These are phyloP conservation scores for Calvatia gigantea DNA, from an alignment of 768 basidiomycete species.

Conservation along the genomic window DNA sequence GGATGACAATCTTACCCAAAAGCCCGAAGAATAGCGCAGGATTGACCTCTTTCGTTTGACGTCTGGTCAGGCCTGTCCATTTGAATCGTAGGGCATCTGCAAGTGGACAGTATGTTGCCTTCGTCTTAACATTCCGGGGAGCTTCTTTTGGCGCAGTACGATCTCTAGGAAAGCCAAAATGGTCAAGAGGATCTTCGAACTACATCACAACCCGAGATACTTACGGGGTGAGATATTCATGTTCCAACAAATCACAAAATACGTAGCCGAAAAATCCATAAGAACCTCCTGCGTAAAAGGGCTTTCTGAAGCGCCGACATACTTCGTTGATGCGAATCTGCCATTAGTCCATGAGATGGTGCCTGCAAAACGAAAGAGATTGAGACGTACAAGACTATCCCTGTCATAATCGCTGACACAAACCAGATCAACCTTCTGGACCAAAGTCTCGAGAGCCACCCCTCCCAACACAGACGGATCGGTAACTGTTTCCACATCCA, in stretches of 20 bases:
- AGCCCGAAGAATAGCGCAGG: slow-evolving; percentile 70
- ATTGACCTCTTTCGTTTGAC: slow-evolving; percentile 81
- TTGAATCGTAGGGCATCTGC: slow-evolving; percentile 58
- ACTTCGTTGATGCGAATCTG: slow-evolving; percentile 77
- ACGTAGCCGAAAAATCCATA: slow-evolving; percentile 92
- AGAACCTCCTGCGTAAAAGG: slow-evolving; percentile 90
- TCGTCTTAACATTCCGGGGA: slow-evolving; percentile 56
- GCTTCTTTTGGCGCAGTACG: slow-evolving; percentile 58
- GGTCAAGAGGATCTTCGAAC: slow-evolving; percentile 4
- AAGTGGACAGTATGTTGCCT: slow-evolving; percentile 64
- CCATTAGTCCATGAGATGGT: slow-evolving; percentile 12
- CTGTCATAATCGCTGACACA: slow-evolving; percentile 80
- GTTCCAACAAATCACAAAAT: slow-evolving; percentile 87
- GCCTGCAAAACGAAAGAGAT: slow-evolving; percentile 11
- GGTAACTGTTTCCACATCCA: slow-evolving; percentile 69
- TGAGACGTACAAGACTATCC: slow-evolving; percentile 60
- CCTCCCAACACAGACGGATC: slow-evolving; percentile 44
- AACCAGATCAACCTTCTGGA: slow-evolving; percentile 75
- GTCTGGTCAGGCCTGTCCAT: slow-evolving; percentile 68
- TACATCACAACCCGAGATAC: slow-evolving; percentile 26
- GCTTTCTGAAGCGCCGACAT: slow-evolving; percentile 70
- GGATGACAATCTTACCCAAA: slow-evolving; percentile 46
- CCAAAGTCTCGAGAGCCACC: slow-evolving; percentile 52
- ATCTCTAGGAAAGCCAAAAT: slow-evolving; percentile 39
- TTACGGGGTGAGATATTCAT: slow-evolving; percentile 84